Percentiles rank a stretch among this genome's conserved stretches.
Evolutionary conservation across 768 basidiomycete genomes (phyloP).

Genomic region (Rhodotorula diobovata): DNA sequence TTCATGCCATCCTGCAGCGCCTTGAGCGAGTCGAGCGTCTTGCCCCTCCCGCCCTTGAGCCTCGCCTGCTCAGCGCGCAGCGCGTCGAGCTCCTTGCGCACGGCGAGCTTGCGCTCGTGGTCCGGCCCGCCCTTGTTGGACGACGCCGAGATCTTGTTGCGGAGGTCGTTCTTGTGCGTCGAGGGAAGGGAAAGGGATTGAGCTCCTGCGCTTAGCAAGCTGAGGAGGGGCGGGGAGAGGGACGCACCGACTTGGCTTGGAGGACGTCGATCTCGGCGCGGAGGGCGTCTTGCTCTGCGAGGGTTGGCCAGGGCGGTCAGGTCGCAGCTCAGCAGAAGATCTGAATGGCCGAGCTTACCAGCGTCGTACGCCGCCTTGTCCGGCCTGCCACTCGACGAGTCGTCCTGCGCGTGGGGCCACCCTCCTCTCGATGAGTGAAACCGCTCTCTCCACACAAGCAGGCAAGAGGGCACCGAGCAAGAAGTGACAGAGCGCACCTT

Average conservation of each 20-base stretch:
- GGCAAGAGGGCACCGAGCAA: no score
- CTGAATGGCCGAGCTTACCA: not conserved
- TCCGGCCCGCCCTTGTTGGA: conserved; percentile 56
- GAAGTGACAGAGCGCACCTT: conserved; percentile 5
- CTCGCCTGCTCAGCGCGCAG: conserved; percentile 74
- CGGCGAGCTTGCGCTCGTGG: conserved; percentile 65
- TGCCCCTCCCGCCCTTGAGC: conserved; percentile 65
- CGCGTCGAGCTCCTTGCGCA: conserved; percentile 74
- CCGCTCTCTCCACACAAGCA: not conserved
- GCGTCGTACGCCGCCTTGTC: conserved; percentile 22
- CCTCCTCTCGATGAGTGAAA: not conserved
- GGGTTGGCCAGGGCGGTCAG: not conserved
- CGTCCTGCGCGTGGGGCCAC: not conserved
- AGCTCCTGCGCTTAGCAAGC: not conserved
- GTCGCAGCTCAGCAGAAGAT: not conserved
- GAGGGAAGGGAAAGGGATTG: not conserved
- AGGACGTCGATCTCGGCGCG: conserved; percentile 77
- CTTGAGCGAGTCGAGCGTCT: conserved; percentile 74
- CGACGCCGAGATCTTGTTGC: conserved; percentile 67
- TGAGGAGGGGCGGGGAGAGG: conserved; percentile 9
- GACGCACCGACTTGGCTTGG: conserved; percentile 72
- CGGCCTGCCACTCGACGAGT: conserved; percentile 4
- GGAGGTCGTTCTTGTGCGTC: conserved; percentile 58
- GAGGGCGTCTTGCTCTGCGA: conserved; percentile 60
- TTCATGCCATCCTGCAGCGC: conserved; percentile 67